Conservation (phyloP, 164 flowering plant genomes). For the Annona cherimola region DNA sequence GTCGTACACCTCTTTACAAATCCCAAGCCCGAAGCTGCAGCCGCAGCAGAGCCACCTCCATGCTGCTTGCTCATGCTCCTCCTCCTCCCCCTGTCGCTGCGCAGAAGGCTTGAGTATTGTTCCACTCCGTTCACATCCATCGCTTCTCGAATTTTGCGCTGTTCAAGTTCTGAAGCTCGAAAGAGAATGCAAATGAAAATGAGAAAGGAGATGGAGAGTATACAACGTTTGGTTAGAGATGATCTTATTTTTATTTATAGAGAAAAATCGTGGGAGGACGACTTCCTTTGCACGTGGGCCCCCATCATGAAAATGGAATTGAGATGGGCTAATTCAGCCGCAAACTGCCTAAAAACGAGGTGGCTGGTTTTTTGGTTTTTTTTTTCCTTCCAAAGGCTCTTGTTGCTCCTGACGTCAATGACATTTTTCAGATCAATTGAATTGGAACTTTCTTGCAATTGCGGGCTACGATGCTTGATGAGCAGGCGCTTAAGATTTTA, state of each 20-base stretch:
- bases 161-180: neutral
- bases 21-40: conserved; percentile 1
- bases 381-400: neutral
- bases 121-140: neutral
- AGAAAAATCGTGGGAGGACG: neutral
- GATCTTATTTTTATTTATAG: neutral
- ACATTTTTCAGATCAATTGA: too few species aligned
- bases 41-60: too few species aligned
- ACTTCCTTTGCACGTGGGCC: neutral
- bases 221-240: neutral
- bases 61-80: too few species aligned
- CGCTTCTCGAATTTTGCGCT: neutral
- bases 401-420: neutral
- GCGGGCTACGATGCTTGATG: neutral
- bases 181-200: neutral
- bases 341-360: neutral
- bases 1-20: conserved; percentile 34
- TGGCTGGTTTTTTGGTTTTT: neutral
- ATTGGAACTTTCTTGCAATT: neutral
- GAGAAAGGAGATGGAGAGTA: neutral
- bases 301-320: neutral
- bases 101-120: neutral
- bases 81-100: neutral
- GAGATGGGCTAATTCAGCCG: neutral
- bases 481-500: neutral